phyloP scores from a whole-genome alignment of 225 moss, liverwort and hornwort species.

The Straminergon stramineum region DNA sequence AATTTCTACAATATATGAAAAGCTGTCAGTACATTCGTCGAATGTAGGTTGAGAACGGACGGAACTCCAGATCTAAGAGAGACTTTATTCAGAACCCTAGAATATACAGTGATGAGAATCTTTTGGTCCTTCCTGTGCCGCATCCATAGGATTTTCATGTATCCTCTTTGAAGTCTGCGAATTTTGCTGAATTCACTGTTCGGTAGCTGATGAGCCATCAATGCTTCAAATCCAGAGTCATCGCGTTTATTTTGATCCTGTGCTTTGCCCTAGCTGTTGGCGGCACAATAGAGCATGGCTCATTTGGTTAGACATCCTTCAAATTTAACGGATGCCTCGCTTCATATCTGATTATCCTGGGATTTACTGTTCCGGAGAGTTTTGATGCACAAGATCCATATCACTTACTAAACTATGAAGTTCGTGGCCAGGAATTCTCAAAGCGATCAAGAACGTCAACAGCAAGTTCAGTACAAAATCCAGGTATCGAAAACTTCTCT shows the following conservation, averaged over 20 bases:
- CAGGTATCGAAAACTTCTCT: neutral
- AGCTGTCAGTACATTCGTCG: neutral
- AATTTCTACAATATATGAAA: neutral
- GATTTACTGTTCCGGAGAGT: neutral
- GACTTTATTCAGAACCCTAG: neutral
- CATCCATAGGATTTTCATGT: neutral
- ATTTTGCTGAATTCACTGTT: neutral
- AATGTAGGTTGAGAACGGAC: neutral
- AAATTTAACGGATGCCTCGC: neutral
- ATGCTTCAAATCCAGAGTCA: neutral
- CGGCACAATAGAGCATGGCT: neutral
- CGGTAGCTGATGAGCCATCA: neutral
- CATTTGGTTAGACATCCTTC: neutral
- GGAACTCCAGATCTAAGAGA: neutral
- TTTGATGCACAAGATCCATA: neutral
- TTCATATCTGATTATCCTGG: neutral
- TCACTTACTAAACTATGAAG: neutral
- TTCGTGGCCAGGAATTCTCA: neutral
- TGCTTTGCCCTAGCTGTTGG: neutral
- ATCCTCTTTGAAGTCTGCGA: neutral
- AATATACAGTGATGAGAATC: neutral
- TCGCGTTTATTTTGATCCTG: neutral
- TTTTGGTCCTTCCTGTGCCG: neutral
- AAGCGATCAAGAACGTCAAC: neutral
- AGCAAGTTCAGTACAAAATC: neutral